These are phyloP conservation scores for Botrytis tulipae DNA, from an alignment of 2,329 filamentous ascomycete species.

Conservation along the genomic window DNA sequence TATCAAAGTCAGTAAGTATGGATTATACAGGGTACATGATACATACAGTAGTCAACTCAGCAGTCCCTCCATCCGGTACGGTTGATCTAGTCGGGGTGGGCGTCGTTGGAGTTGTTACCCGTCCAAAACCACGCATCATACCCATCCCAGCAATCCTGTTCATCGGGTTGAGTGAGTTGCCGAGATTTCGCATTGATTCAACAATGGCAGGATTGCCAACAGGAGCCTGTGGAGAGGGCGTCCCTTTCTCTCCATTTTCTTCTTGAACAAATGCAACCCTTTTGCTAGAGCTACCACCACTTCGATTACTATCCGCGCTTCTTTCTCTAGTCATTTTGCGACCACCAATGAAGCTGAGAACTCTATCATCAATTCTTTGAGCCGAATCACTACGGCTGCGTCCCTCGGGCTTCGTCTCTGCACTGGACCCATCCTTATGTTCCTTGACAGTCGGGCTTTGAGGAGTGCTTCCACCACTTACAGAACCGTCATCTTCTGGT, in stretches of 20 bases:
- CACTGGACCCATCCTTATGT: not conserved
- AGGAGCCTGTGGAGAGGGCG: slow-evolving; percentile 37
- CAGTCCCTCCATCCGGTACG: slow-evolving; percentile 49
- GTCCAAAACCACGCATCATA: slow-evolving; percentile 73
- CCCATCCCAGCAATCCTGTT: slow-evolving; percentile 73
- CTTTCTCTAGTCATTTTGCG: slow-evolving; percentile 62
- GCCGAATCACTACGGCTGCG: slow-evolving; percentile 37
- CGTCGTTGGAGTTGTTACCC: slow-evolving; percentile 43
- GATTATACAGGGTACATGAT: not conserved
- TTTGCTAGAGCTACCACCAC: slow-evolving; percentile 57
- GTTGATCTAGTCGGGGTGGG: slow-evolving; percentile 42
- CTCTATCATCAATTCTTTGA: slow-evolving; percentile 57
- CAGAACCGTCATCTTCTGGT: slow-evolving; percentile 43
- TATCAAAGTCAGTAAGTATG: slow-evolving; percentile 34
- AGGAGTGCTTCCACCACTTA: slow-evolving; percentile 50
- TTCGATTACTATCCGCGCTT: slow-evolving; percentile 71
- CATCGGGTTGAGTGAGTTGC: slow-evolving; percentile 79
- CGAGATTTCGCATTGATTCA: slow-evolving; percentile 78
- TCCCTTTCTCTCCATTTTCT: slow-evolving; percentile 41
- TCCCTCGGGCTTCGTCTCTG: slow-evolving; percentile 11
- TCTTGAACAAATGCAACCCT: slow-evolving; percentile 53
- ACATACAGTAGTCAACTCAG: slow-evolving; percentile 55
- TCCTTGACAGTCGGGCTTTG: slow-evolving; percentile 41
- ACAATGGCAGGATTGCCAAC: slow-evolving; percentile 61
- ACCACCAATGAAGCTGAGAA: slow-evolving; percentile 70